Evolutionary conservation across 805 yeast genomes (phyloP), one percentile per base, ranked within the genome.

Genomic region (Hanseniaspora meyeri): DNA sequence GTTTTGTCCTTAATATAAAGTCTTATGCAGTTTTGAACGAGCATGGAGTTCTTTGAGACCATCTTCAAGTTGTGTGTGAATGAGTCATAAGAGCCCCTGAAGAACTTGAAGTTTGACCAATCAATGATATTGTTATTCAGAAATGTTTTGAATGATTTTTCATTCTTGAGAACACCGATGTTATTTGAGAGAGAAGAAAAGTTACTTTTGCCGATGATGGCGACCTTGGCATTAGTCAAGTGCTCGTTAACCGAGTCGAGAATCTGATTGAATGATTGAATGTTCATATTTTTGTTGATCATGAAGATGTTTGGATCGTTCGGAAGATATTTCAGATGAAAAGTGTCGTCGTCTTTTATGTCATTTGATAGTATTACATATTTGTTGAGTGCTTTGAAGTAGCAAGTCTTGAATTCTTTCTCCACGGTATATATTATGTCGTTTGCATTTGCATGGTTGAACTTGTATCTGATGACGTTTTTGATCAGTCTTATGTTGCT

Each of bases 91-190:
- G 70, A 31, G 85, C 68, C 57, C 27, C 32, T 12, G 84, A 76
- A 52, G 77, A 79, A 51, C 74, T 65, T 0, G 81, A 68, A 57
- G 77, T 65, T 29, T 76, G 77, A 14, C 81, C 67, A 48, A 78
- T 71, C 60, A 71, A 75, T 16, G 73, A 66, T 49, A 82, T 74
- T 6, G 74, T 71, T 50, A 75, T 77, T 46, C 73, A 70, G 43
- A 83, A 65, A 24, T 75, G 79, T 42, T 31, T 42, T 3, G 78
- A 71, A 91, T 91, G 85, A 11, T 73, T 72, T 20, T 73, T 69
- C 27, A 83, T 70, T 64, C 12, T 42, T 42, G 3, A 42, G 17
- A 6, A 42, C 45, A 16, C 45, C 45, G 8, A 42, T 42, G n/a
- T 39, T 14, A 9, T 24, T 17, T 1, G 19, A 14, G 1, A 53